Evolutionary conservation across 345 rosid genomes (phyloP).

Genomic region (Ailanthus altissimus): DNA sequence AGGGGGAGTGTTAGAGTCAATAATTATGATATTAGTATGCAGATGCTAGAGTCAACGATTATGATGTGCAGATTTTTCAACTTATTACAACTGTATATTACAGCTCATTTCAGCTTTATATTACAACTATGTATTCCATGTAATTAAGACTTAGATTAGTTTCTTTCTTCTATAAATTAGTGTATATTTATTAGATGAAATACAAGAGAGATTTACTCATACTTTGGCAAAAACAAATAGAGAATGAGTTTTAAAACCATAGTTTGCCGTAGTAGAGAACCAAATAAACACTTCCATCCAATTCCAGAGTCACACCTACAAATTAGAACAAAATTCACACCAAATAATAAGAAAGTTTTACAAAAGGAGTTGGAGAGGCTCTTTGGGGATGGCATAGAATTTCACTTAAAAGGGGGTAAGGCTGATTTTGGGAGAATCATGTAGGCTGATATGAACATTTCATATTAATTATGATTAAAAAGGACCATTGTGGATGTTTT

Average conservation of each 20-base stretch:
- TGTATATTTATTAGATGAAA: no score
- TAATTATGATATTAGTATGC: no score
- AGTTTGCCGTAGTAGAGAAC: background rate
- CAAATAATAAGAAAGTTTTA: background rate
- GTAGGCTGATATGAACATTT: background rate
- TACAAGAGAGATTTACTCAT: no score
- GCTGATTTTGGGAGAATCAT: background rate
- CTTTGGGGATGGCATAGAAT: background rate
- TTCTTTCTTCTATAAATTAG: no score
- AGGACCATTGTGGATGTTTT: background rate
- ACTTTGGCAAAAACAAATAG: constrained; percentile 14
- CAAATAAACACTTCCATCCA: constrained; percentile 4
- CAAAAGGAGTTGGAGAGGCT: background rate
- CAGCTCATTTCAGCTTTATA: no score
- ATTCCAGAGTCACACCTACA: background rate
- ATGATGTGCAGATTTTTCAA: no score
- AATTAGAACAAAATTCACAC: background rate
- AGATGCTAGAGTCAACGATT: no score
- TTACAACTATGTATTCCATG: no score
- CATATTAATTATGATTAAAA: background rate
- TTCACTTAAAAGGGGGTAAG: background rate
- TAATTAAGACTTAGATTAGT: no score
- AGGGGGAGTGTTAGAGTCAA: no score
- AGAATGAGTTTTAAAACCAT: constrained; percentile 9
- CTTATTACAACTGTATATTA: no score